Percentiles rank a stretch among this genome's conserved stretches.
phyloP scores from a whole-genome alignment of 805 yeast species.

The Saccharomycopsis javanensis region DNA sequence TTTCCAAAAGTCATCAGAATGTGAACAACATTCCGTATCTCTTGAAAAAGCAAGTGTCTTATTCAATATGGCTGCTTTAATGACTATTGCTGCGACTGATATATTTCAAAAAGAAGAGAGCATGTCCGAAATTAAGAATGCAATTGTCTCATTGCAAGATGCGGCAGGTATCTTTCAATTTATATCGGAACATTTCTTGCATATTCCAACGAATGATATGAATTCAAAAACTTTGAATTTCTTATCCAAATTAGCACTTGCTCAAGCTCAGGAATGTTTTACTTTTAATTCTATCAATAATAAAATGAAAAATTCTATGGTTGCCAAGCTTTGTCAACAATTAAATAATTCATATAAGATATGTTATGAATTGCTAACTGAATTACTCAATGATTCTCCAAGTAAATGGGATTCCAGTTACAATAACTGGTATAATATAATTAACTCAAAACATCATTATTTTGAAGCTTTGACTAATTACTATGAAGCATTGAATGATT shows the following conservation, averaged over 20 bases:
- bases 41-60: slow-evolving; percentile 83
- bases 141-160: slow-evolving; percentile 54
- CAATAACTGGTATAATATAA: slow-evolving; percentile 39
- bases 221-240: slow-evolving; percentile 58
- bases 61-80: slow-evolving; percentile 64
- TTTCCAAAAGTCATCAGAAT: slow-evolving; percentile 36
- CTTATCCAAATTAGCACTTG: slow-evolving; percentile 56
- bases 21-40: slow-evolving; percentile 70
- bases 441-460: slow-evolving; percentile 44
- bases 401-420: slow-evolving; percentile 6
- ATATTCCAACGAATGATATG: slow-evolving; percentile 79
- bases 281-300: slow-evolving; percentile 45
- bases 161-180: slow-evolving; percentile 72
- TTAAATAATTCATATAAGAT: slow-evolving; percentile 46
- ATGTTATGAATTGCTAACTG: slow-evolving; percentile 30
- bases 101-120: slow-evolving; percentile 22
- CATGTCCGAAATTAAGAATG: slow-evolving; percentile 40
- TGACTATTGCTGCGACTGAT: slow-evolving; percentile 39
- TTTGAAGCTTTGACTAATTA: slow-evolving; percentile 53
- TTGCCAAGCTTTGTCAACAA: slow-evolving; percentile 65
- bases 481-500: slow-evolving; percentile 49
- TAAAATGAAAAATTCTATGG: slow-evolving; percentile 43
- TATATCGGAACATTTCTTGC: slow-evolving; percentile 70
- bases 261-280: slow-evolving; percentile 86
- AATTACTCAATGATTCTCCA: slow-evolving; percentile 21